Base-by-base conservation (phyloP, 2,329 filamentous ascomycete species). In the Ophiosphaerella herpotricha region DNA sequence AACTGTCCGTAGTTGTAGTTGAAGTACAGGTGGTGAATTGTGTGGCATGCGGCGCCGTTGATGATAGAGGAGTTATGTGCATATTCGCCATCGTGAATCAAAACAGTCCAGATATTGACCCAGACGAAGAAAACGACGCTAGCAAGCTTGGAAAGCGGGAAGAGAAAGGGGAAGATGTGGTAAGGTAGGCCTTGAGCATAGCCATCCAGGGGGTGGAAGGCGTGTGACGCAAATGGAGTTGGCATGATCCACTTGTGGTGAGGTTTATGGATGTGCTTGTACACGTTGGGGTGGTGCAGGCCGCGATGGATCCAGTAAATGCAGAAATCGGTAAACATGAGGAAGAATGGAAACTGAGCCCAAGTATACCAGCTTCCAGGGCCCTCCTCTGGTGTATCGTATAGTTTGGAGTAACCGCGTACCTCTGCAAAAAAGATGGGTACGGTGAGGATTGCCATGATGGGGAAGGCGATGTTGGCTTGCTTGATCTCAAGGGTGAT, bases 231-330 rank as follows among this genome's bases (percentile, higher is more conserved):
- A 73, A 85, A 97, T 0, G 93, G 93, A 3, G 91, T 96, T 3
- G 93, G 93, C 90, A 97, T 95, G 76, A 97, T 97, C 93, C 93
- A 97, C 80, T 96, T 97, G 85, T 97, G 93, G 77, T 97, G 93
- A 60, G 91, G 88, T 84, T 97, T 97, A 84, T 97, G 93, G 42
- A 97, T 82, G 60, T 80, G 80, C 80, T 92, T 95, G 84, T 97
- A 97, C 62, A 94, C 72, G 39, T 76, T 69, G 13, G 89, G 89
- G 75, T 91, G 87, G 76, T 96, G 91, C 54, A 95, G 82, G 49
- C 84, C 88, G 49, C 91, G 88, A 78, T 96, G 91, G 66, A 95
- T 93, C 82, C 88, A 90, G 81, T 96, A 96, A 78, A 96, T 92
- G 77, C 82, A 86, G 74, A 88, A 88, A 76, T 96, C 91, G 77